These are phyloP conservation scores for Filosporella fistucella DNA, from an alignment of 495 filamentous ascomycete genomes.

Conservation along the genomic window DNA sequence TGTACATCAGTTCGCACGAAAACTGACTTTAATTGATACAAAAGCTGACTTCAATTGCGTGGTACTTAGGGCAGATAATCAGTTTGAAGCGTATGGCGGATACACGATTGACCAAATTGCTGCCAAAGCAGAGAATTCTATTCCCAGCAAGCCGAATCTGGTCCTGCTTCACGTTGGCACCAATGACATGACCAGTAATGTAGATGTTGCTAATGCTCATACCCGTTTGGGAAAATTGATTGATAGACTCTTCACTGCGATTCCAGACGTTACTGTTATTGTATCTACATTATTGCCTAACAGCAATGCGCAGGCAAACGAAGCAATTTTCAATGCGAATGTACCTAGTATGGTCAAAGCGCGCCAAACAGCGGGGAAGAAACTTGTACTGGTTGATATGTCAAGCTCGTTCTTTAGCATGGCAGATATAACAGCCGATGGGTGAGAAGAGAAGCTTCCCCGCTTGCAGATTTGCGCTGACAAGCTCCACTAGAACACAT, in stretches of 20 bases:
- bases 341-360: not conserved
- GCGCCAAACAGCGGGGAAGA: not conserved
- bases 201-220: slow-evolving; percentile 27
- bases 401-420: not conserved
- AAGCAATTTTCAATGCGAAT: not conserved
- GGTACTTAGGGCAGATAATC: slow-evolving; percentile 15
- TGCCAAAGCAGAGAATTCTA: slow-evolving; percentile 22
- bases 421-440: not conserved
- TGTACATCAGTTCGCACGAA: too few relatives aligned
- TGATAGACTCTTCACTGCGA: slow-evolving; percentile 27
- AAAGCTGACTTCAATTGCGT: slow-evolving; percentile 32
- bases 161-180: slow-evolving; percentile 38
- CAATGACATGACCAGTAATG: slow-evolving; percentile 31
- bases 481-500: not conserved
- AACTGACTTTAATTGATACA: too few relatives aligned
- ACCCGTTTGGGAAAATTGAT: slow-evolving; percentile 28
- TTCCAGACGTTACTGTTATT: slow-evolving; percentile 34
- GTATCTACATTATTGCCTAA: slow-evolving; percentile 33
- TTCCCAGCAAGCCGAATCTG: slow-evolving; percentile 33
- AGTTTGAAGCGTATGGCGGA: slow-evolving; percentile 31
- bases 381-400: slow-evolving; percentile 1
- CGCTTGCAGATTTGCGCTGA: not conserved
- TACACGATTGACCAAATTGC: slow-evolving; percentile 29
- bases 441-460: not conserved
- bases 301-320: not conserved